Base-by-base conservation (phyloP, 2,329 filamentous ascomycete genomes). In the Dryadomyces sulphureus region DNA sequence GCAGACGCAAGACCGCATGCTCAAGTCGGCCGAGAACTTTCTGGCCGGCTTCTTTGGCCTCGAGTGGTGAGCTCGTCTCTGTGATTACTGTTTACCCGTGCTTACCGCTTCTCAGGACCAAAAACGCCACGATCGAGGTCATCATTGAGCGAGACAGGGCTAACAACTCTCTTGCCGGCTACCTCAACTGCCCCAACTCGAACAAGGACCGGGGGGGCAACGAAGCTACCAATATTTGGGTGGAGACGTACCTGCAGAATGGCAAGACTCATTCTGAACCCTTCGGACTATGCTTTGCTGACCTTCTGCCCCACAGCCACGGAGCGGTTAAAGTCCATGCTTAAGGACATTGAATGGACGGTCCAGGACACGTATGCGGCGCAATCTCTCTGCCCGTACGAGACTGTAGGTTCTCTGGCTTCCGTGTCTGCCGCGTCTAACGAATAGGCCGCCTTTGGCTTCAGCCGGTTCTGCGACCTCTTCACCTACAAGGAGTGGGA, bases 21-120 rank as follows among this genome's bases (percentile, higher is more conserved):
- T 82, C 20, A 79, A 87, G 58, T 81, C 73, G 35, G 82, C 82
- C 3, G 82, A 88, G 60, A 82, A 88, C 60, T 88, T 86, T 61
- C 64, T 87, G 57, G 79, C 82, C 6, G 84, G 84, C 0, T 88
- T 88, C 64, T 88, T 88, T 56, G 83, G 83, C 0, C 69, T 86
- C 0, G 73, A 81, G 41, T 88, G 82, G 68, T 69, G 54, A 27
- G 61, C 22, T 9, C 17, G 7, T 7, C 6, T 3, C n/a, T 7
- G 7, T 16, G 24, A 7, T 30, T n/a, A 5, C 2, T 3, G 2
- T n/a, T 20, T 25, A 21, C 21, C 45, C 47, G 20, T 47, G 30
- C 17, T 22, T 1, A 35, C 19, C 14, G 12, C 36, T 30, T 19
- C 2, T 1, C 21, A 70, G 67, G 82, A 70, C 77, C 1, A 70